Base-by-base conservation (phyloP, 768 basidiomycete genomes). In the Leccinum aurantiacum region DNA sequence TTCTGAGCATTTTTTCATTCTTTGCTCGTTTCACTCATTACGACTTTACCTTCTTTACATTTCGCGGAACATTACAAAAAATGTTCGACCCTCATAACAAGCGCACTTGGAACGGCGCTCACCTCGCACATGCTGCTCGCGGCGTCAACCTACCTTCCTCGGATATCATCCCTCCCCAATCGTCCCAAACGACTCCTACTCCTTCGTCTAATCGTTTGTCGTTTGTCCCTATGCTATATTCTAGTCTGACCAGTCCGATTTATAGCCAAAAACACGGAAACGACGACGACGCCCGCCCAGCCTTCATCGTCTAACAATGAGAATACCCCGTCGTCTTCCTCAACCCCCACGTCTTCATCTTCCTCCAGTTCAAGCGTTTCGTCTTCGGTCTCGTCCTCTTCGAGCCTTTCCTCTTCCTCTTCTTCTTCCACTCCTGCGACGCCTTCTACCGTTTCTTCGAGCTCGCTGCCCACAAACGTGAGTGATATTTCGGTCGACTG, bases 11-110 rank as follows among this genome's bases (percentile, higher is more conserved):
- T 14, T 3, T 13, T 35, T 62, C 17, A 3, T 44, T 44, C 41
- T n/a, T 44, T 46, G 19, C 44, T 31, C 72, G 41, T 58, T 33
- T 58, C 72, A 48, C 57, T 75, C 70, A 2, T 73, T 69, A 68
- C 63, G 59, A 35, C 65, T 31, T 53, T 24, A 8, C 44, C 10
- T 57, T 54, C 5, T 22, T 37, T 38, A 52, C 46, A 5, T 37
- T 37, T 37, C 14, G 15, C 15, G 37, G 37, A 29, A 64, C 8
- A 46, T 19, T 1, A 22, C 44, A 4, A 24, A 24, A 58, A 51
- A 70, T 68, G 61, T 60, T 58, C 44, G 41, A 61, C 54, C 57
- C 60, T 60, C 37, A 61, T 25, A 51, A 73, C 52, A 68, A 55
- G 49, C 72, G 65, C 10, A 35, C 58, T 5, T 60, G 51, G 6